Base-by-base conservation (phyloP, 257 asterid species). In the Nicotiana paniculata region DNA sequence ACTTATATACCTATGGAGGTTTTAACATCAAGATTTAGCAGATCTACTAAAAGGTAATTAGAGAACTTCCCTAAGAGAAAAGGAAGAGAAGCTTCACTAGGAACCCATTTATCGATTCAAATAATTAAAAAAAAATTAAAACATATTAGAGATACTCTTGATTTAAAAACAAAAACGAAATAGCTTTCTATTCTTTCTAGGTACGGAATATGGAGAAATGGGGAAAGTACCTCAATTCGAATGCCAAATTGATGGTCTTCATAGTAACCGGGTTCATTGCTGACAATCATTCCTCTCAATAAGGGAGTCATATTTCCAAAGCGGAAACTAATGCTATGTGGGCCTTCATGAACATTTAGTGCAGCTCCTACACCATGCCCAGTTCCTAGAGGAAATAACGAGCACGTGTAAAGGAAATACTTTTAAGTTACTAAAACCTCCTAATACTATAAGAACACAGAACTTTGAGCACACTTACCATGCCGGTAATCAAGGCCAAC, bases 351-450 rank as follows among this genome's bases (percentile, higher is more conserved):
- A 81, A 96, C 98, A 89, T 96, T 96, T 75, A 94, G 88, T 26
- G 99, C 99, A 86, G 98, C 99, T 84, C 99, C 99, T 61, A 96
- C 99, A 74, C 99, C 98, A 81, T 96, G 99, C 81, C 99, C 99
- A 51, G 99, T 96, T 69, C 99, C 99, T 96, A 62, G 85, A 87
- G 59, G 72, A 75, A 75, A 75, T 48, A 51, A 75, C 2, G 63
- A 75, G 63, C 53, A 26, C 16, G 32, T 75, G 39, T 51, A 7
- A 72, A 75, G 80, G 80, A 77, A 78, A 85, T n/a, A 39, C 16
- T 39, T 48, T 32, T 18, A 68, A 79, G 26, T 66, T 37, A 78
- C 68, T 32, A 58, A 28, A 58, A 21, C 43, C 43, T 51, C 63
- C 63, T 26, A 48, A 26, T 75, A 24, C 4, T 6, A 80, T 26